Conservation (phyloP, 1,284 basidiomycete species). For the Cryptococcus neoformans region DNA sequence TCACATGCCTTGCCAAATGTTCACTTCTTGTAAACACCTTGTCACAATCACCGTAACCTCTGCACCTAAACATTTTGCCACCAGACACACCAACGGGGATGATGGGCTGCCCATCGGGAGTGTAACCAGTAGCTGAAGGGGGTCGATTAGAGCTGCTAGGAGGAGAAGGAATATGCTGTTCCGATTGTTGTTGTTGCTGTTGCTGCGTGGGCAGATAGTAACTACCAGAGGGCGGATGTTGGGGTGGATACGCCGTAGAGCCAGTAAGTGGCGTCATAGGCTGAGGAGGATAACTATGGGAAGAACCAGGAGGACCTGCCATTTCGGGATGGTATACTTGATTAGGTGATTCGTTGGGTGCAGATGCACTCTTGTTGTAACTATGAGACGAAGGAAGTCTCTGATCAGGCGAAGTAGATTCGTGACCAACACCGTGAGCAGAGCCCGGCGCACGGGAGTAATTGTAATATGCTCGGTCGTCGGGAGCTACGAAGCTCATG, state of each 20-base stretch:
- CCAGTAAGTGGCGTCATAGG: slow-evolving; percentile 37
- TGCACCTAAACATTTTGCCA: slow-evolving; percentile 89
- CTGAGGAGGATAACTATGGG: slow-evolving; percentile 38
- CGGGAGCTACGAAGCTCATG: slow-evolving; percentile 33
- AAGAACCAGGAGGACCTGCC: slow-evolving; percentile 29
- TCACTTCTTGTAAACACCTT: slow-evolving; percentile 96
- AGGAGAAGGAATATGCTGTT: slow-evolving; percentile 19
- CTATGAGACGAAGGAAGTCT: slow-evolving; percentile 32
- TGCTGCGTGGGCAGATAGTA: slow-evolving; percentile 24
- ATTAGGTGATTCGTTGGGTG: slow-evolving; percentile 25
- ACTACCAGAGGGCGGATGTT: slow-evolving; percentile 22
- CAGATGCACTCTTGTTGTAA: slow-evolving; percentile 18
- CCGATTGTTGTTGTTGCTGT: neutral
- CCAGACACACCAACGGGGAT: slow-evolving; percentile 48
- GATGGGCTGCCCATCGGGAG: slow-evolving; percentile 39
- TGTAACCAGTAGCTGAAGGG: slow-evolving; percentile 28
- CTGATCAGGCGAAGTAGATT: slow-evolving; percentile 21
- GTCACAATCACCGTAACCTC: slow-evolving; percentile 88
- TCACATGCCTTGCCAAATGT: slow-evolving; percentile 90
- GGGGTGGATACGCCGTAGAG: slow-evolving; percentile 29
- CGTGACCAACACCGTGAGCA: slow-evolving; percentile 25
- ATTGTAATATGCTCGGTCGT: slow-evolving; percentile 22
- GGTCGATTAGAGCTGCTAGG: slow-evolving; percentile 21
- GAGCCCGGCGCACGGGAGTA: slow-evolving; percentile 31
- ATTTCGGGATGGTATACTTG: slow-evolving; percentile 23